Percentiles rank a stretch among this genome's conserved stretches.
These are phyloP conservation scores for Epichloe festucae DNA, from an alignment of 2,329 filamentous ascomycete genomes.

Conservation along the genomic window DNA sequence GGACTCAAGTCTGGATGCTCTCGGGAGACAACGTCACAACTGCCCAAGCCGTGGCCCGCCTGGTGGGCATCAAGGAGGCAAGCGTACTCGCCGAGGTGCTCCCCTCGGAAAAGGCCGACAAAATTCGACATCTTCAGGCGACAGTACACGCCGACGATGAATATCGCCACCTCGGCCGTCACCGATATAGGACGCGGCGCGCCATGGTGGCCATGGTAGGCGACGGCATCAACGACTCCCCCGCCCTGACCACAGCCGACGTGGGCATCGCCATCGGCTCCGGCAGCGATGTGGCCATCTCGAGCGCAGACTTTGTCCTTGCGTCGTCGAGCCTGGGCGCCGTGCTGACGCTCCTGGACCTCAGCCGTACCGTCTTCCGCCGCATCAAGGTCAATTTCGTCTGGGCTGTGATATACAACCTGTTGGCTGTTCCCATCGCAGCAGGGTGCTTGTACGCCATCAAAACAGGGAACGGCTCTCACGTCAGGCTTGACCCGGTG, in stretches of 20 bases:
- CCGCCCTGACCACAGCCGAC: slow-evolving; percentile 67
- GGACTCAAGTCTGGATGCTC: slow-evolving; percentile 78
- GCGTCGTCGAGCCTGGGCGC: slow-evolving; percentile 57
- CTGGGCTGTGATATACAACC: slow-evolving; percentile 77
- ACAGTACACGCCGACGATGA: slow-evolving; percentile 28
- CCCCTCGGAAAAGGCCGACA: slow-evolving; percentile 67
- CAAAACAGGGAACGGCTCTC: slow-evolving; percentile 30
- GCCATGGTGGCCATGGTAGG: slow-evolving; percentile 69
- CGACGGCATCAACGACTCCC: slow-evolving; percentile 82
- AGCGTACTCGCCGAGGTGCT: slow-evolving; percentile 83
- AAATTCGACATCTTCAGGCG: slow-evolving; percentile 50
- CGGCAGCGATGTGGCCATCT: slow-evolving; percentile 74
- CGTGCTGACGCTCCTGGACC: slow-evolving; percentile 59
- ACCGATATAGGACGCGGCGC: slow-evolving; percentile 21
- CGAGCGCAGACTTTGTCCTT: slow-evolving; percentile 69
- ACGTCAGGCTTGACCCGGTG: slow-evolving; percentile 58
- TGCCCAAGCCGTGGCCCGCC: slow-evolving; percentile 62
- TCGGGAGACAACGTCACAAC: slow-evolving; percentile 86
- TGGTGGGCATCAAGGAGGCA: slow-evolving; percentile 56
- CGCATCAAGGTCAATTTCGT: slow-evolving; percentile 75
- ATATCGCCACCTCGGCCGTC: slow-evolving; percentile 3
- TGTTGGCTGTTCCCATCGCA: slow-evolving; percentile 64
- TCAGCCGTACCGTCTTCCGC: slow-evolving; percentile 59
- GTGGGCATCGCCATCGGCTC: slow-evolving; percentile 75
- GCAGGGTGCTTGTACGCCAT: slow-evolving; percentile 63